Evolutionary conservation across 1,284 basidiomycete genomes (phyloP), one percentile per base, ranked within the genome.

Genomic region (Lentinula novae-zelandiae): DNA sequence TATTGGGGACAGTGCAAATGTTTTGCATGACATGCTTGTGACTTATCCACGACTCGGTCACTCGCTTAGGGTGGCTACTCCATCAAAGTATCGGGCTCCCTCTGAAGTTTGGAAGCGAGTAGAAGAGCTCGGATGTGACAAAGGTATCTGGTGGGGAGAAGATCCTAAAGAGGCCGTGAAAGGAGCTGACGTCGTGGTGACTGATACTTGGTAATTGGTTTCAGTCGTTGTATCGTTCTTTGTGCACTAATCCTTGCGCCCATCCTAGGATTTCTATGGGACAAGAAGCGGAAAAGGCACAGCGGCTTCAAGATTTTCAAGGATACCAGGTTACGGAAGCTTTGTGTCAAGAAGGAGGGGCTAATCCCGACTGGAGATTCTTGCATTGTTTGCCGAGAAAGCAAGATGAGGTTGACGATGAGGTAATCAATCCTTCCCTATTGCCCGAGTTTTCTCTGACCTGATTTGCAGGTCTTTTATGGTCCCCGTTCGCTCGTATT

Each of bases 1-100:
- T 76, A 86, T 99, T 57, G 97, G 96, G 6, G 97, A 99, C 77
- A 90, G 90, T 38, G 94, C 96, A 64, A 99, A 99, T 72, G 95
- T 99, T 58, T 81, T 97, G 61, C 95, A 98, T 75, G 96, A 99
- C 74, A 96, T 99, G 90, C 86, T 98, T 40, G 96, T 98, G 60
- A 87, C 93, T 6, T 92, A 92, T 70, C 96, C 96, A 40, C 87
- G 97, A 44, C 76, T 99, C 1, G 97, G 97, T 0, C 94, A 96
- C 75, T 78, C 87, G 60, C 73, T 99, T 49, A 87, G 90, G 58
- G 82, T 99, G 34, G 97, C 96, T 31, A 88, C 88, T 85, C 96
- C 65, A 70, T 68, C 69, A 60, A 78, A 75, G 46, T 97, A 97
- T 71, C 82, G 86, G 36, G 86, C 93, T 17, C 95, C 96, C 53